Percentiles rank a stretch among this genome's conserved stretches.
phyloP scores from a whole-genome alignment of 495 filamentous ascomycete genomes.

The Aspergillus funiculosus region DNA sequence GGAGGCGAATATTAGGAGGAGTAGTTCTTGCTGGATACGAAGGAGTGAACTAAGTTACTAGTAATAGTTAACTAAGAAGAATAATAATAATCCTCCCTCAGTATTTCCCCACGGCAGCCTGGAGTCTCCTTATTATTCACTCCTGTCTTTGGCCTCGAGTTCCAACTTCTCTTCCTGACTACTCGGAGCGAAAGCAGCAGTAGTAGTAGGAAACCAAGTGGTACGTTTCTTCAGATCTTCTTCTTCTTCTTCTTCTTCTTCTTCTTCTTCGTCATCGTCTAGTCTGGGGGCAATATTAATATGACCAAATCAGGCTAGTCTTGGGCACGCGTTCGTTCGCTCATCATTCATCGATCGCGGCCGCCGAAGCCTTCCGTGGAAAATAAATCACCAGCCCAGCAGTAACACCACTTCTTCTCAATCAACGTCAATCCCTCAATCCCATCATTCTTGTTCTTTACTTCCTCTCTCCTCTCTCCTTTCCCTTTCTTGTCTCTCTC shows the following conservation, averaged over 20 bases:
- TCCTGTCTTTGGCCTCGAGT: conserved; percentile 2
- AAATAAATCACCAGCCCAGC: conserved; percentile 22
- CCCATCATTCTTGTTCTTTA: not conserved
- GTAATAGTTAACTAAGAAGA: too few species aligned
- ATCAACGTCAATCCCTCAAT: not conserved
- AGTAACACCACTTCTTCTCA: conserved; percentile 6
- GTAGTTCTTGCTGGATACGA: conserved; percentile 13
- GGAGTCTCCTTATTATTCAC: too few species aligned
- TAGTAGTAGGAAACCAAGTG: too few species aligned
- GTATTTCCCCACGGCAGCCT: conserved; percentile 1
- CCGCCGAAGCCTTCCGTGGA: conserved; percentile 21
- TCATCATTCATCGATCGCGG: conserved; percentile 22
- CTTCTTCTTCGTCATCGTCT: not conserved
- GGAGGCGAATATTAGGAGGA: conserved; percentile 24
- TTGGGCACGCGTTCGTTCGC: conserved; percentile 21
- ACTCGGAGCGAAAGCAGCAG: not conserved
- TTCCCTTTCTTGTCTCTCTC: not conserved
- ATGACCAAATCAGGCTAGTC: conserved; percentile 28
- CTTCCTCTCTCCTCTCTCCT: not conserved
- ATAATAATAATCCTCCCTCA: too few species aligned
- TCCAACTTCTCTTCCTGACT: not conserved
- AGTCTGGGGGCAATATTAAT: conserved; percentile 16
- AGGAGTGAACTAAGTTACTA: too few species aligned
- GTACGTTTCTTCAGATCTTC: too few species aligned
- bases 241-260: not conserved